Evolutionary conservation across 139 green algal genomes (phyloP).

Genomic region (Chlamydomonas sp.): DNA sequence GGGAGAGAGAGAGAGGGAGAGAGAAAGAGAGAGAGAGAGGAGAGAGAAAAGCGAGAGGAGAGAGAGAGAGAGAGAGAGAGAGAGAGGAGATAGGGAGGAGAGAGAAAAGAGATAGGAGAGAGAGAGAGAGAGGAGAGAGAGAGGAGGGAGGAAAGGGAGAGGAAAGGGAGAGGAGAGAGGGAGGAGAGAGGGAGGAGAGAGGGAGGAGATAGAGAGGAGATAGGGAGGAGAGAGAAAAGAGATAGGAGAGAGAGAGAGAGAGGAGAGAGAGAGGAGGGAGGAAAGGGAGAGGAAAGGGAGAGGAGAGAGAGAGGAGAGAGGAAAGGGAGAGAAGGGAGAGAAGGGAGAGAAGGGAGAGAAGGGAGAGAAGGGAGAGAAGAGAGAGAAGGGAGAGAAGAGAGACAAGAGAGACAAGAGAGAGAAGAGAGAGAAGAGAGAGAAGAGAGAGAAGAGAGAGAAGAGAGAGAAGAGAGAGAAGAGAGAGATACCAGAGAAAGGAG

Average conservation of each 20-base stretch:
- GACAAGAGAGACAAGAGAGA: constrained; percentile 1
- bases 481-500: background rate
- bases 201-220: constrained; percentile 4
- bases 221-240: background rate
- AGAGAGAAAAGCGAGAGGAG: background rate
- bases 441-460: background rate
- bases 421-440: background rate
- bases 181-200: background rate
- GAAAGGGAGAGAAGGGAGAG: background rate
- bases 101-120: background rate
- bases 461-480: background rate
- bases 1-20: background rate
- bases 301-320: background rate
- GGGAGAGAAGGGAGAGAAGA: background rate
- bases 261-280: background rate
- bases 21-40: background rate
- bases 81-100: no score
- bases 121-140: background rate
- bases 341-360: background rate
- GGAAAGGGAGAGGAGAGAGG: background rate
- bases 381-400: background rate
- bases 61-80: background rate
- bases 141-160: background rate
- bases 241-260: background rate
- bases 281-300: background rate